Evolutionary conservation across 2,329 filamentous ascomycete genomes (phyloP), one percentile per base, ranked within the genome.

Genomic region (Pyrenochaeta sp.): DNA sequence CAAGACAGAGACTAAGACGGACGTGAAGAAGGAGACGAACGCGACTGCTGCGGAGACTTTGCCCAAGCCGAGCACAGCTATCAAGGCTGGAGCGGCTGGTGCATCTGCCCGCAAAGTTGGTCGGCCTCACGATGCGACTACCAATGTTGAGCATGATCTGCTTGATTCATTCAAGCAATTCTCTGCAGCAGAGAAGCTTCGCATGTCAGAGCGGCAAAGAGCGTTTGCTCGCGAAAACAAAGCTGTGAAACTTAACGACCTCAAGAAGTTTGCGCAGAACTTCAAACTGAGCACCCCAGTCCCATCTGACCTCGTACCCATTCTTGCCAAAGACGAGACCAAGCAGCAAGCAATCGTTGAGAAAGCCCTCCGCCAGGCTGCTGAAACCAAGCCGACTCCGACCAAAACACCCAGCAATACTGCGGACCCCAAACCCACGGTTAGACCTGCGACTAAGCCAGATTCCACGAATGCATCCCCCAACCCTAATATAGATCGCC

Each of bases 261-360:
- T 99, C 44, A 95, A 94, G 78, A 96, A 93, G 65, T 99, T 99
- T 71, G 90, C 94, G 1, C 83, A 86, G 58, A 94, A 83, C 67
- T 99, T 99, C 79, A 97, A 97, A 74, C 82, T 99, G 13, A 87
- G 89, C 35, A 96, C 93, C 3, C 91, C 92, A 5, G 91, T 99
- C 8, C 94, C 94, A 1, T 86, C 83, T 37, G 94, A 99, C 71
- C 75, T 99, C 23, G 91, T 99, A 19, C 87, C 90, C 1, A 99
- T 99, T 56, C 87, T 99, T 48, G 93, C 94, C 45, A 99, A 97
- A 69, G 94, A 99, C 67, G 91, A 91, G n/a, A 81, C 78, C 31
- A 99, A 96, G 75, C 94, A 97, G 72, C 86, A 91, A 63, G 85
- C 92, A 65, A 97, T 99, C 52, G 87, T 96, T 63, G 88, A 91